phyloP scores from a whole-genome alignment of 768 basidiomycete species.

The Cantharellus cinnabarinus region DNA sequence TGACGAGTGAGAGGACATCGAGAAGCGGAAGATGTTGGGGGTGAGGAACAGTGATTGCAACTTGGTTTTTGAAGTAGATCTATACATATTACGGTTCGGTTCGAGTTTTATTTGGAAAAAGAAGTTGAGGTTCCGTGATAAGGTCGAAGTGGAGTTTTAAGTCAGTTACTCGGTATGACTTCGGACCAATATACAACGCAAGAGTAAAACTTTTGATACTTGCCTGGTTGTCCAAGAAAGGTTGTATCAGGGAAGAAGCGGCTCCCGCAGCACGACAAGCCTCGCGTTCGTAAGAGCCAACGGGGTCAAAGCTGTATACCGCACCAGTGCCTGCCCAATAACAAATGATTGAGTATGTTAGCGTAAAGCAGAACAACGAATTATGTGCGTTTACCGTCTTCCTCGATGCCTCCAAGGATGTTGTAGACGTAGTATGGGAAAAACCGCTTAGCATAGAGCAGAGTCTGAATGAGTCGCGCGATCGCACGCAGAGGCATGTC shows the following conservation, averaged over 20 bases:
- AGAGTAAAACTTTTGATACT: constrained; percentile 15
- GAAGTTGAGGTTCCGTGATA: not conserved
- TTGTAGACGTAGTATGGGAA: constrained; percentile 99
- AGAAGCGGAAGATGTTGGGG: constrained; percentile 65
- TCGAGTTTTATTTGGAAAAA: not conserved
- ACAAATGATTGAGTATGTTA: not conserved
- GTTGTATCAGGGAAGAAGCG: constrained; percentile 85
- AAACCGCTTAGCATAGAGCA: constrained; percentile 89
- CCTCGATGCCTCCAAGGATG: constrained; percentile 89
- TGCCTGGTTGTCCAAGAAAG: constrained; percentile 97
- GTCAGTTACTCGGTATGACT: not conserved
- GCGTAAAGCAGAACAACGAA: not conserved
- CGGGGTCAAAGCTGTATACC: constrained; percentile 99
- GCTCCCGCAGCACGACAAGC: constrained; percentile 91
- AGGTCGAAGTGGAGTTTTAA: too few species aligned
- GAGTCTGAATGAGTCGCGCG: constrained; percentile 94
- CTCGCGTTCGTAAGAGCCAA: constrained; percentile 95
- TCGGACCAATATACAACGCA: not conserved
- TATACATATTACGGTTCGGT: constrained; percentile 16
- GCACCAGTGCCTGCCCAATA: constrained; percentile 58
- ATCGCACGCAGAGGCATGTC: constrained; percentile 94
- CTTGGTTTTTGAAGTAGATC: constrained; percentile 98
- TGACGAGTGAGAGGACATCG: constrained; percentile 67
- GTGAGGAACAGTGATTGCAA: constrained; percentile 43
- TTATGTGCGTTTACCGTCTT: constrained; percentile 49